Percentiles rank a stretch among this genome's conserved stretches.
phyloP scores from a whole-genome alignment of 176 grass and related monocot genomes.

The Triticum monococcum region DNA sequence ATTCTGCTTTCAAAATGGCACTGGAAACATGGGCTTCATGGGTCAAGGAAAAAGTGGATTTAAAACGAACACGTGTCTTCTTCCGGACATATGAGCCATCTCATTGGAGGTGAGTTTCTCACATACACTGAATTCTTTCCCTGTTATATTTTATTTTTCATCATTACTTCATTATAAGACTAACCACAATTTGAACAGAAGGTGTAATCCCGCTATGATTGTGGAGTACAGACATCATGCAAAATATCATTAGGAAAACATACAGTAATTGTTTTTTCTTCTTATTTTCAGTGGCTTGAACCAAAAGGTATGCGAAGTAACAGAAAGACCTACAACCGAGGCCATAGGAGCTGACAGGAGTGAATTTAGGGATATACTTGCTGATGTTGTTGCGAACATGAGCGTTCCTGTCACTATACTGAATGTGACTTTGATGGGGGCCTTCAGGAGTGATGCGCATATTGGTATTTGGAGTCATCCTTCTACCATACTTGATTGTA shows the following conservation, averaged over 20 bases:
- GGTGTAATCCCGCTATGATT: background rate
- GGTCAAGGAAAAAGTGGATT: conserved; percentile 72
- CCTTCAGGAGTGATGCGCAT: conserved; percentile 90
- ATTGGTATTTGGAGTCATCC: conserved; percentile 90
- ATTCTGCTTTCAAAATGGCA: conserved; percentile 86
- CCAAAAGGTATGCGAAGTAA: conserved; percentile 79
- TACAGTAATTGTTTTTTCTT: background rate
- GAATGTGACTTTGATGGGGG: conserved; percentile 92
- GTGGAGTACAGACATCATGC: background rate
- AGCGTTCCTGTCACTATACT: conserved; percentile 66
- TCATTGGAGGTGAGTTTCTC: conserved; percentile 80
- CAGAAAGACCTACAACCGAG: conserved; percentile 64
- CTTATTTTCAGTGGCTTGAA: conserved; percentile 62
- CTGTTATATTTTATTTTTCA: conserved; percentile 5
- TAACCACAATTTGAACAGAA: conserved; percentile 3
- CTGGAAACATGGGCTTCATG: conserved; percentile 90
- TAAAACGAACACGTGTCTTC: conserved; percentile 68
- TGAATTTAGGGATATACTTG: conserved; percentile 78
- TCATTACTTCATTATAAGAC: background rate
- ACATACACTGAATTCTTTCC: background rate
- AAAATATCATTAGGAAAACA: background rate
- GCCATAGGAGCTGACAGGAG: conserved; percentile 64
- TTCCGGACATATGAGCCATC: conserved; percentile 96
- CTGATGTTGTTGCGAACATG: conserved; percentile 53
- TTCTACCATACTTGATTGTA: conserved; percentile 87